Evolutionary conservation across 2,329 filamentous ascomycete species (phyloP), one percentile per base, ranked within the genome.

Genomic region (Exophiala mesophila): DNA sequence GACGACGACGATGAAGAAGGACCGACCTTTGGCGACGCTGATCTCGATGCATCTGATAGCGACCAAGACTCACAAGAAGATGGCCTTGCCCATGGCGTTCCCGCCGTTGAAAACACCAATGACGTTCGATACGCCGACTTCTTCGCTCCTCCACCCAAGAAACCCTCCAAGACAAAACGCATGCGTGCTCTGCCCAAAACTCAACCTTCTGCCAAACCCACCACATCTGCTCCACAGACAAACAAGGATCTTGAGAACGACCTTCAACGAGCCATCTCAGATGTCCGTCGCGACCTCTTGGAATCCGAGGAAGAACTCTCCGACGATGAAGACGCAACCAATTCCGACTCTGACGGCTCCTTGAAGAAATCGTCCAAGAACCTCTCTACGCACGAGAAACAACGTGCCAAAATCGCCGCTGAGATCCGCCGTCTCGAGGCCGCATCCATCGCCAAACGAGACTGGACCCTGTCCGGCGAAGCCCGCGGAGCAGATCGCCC

Each of bases 401-500:
- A 85, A 47, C 88, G 90, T 63, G 87, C 87, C 40, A 88, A 88
- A 56, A 74, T 97, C 33, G 80, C 81, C 4, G 85, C 94, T 59
- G 88, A 97, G 63, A 98, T 98, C 54, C 85, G 89, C 50, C 82
- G 84, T 46, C 78, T 98, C 13, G 92, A 98, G 71, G 81, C 86
- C 3, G 87, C 83, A 19, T 90, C 89, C 41, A 83, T 97, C 1
- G 84, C 86, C 20, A 94, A 94, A 66, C 83, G 88, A 45, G 80
- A 90, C 58, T 98, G 92, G 92, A 85, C 86, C 13, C 70, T 97
- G 39, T 77, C 84, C 7, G 92, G 92, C 59, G 92, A 98, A 72
- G 89, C 89, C 3, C 76, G 80, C 36, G 90, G 87, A 2, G 73
- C 74, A 1, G 87, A 92, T 54, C 78, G 92, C 24, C 92, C 92